Conservation (phyloP, 768 basidiomycete species). For the Phlebiopsis flavidoalba region DNA sequence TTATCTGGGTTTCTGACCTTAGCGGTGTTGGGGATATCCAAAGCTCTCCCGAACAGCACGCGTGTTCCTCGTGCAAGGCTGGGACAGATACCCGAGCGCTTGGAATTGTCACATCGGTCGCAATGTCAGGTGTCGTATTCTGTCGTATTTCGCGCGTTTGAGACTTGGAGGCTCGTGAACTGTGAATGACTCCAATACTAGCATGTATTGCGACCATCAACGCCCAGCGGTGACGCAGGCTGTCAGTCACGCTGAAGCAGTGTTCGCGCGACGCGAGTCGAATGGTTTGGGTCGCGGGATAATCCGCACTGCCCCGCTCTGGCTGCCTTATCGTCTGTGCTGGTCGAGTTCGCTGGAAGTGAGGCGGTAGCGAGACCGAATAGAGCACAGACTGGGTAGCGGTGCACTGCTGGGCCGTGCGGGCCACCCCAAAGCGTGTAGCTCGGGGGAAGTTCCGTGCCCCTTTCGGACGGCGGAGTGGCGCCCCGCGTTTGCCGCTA, state of each 20-base stretch:
- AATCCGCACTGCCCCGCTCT: neutral
- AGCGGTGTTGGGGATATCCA: neutral
- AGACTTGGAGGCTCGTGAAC: neutral
- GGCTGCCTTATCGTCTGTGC: neutral
- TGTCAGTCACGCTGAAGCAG: neutral
- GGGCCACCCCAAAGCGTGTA: neutral
- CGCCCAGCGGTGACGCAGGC: neutral
- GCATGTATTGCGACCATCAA: neutral
- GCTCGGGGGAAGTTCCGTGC: neutral
- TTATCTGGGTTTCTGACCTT: neutral
- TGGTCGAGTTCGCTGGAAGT: neutral
- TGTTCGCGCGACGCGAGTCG: neutral
- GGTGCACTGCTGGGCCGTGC: neutral
- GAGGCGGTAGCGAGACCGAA: neutral
- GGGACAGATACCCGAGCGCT: neutral
- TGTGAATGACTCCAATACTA: neutral
- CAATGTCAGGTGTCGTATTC: neutral
- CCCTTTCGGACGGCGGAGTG: neutral
- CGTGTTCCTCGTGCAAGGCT: neutral
- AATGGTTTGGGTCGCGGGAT: no score
- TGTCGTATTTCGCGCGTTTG: neutral
- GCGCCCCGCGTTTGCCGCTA: neutral
- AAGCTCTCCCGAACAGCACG: neutral
- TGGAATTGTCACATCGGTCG: neutral
- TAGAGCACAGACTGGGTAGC: neutral